A percentile compares a stretch with the other conserved stretches of the same genome.
phyloP scores from a whole-genome alignment of 139 green algal species.

The Volvox reticuliferus region DNA sequence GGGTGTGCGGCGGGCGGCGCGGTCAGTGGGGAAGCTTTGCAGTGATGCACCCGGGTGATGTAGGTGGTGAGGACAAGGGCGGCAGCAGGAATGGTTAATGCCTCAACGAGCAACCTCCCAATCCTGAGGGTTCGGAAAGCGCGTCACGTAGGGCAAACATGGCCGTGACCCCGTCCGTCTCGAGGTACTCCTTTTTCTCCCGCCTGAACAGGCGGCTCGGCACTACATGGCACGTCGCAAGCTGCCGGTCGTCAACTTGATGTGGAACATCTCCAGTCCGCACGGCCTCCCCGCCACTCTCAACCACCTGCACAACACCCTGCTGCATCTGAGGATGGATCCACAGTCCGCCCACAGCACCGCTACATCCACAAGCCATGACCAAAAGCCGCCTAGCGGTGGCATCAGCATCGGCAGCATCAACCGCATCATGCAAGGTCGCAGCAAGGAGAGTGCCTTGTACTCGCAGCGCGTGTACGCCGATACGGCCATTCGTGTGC shows the following conservation, averaged over 20 bases:
- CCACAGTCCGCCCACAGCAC: neutral
- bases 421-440: neutral
- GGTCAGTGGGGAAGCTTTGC: neutral
- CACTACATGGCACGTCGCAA: neutral
- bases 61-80: no score
- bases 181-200: neutral
- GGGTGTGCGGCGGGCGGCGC: neutral
- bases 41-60: neutral
- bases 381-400: neutral
- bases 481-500: neutral
- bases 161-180: neutral
- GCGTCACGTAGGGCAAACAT: no score
- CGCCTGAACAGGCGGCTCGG: neutral
- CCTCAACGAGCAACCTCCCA: no score
- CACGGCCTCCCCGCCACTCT: slow-evolving; percentile 12
- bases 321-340: neutral
- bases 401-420: neutral
- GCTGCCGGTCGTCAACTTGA: neutral
- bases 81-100: no score
- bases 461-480: slow-evolving; percentile 4
- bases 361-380: neutral
- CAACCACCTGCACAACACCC: neutral
- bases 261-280: slow-evolving; percentile 30
- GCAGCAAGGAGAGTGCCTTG: neutral
- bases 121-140: no score